These are phyloP conservation scores for Botrytis byssoidea DNA, from an alignment of 2,329 filamentous ascomycete species.

Conservation along the genomic window DNA sequence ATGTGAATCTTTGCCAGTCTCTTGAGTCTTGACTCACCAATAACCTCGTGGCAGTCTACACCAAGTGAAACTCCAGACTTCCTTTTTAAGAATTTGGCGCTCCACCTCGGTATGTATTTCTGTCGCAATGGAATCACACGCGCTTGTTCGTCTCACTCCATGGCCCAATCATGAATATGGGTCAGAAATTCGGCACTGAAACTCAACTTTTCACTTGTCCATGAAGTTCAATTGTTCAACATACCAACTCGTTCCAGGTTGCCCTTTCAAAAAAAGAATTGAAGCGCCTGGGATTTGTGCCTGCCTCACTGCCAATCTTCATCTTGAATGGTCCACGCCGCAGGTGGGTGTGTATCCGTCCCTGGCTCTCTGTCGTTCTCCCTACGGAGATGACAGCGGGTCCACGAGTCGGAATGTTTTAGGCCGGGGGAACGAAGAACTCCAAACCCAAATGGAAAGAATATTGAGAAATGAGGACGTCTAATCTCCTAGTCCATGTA, in stretches of 20 bases:
- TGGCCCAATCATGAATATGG: constrained; percentile 11
- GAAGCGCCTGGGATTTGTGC: neutral
- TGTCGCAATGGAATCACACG: constrained; percentile 11
- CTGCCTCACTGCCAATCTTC: constrained; percentile 7
- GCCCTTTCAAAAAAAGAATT: neutral
- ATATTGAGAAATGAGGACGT: neutral
- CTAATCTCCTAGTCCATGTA: neutral
- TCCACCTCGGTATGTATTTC: constrained; percentile 7
- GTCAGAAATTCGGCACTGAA: constrained; percentile 15
- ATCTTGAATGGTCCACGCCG: neutral
- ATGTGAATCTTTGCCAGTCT: constrained; percentile 6
- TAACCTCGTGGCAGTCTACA: constrained; percentile 23
- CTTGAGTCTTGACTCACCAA: constrained; percentile 17
- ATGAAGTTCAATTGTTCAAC: neutral
- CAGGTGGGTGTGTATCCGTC: neutral
- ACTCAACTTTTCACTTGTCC: neutral
- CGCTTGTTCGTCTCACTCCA: constrained; percentile 12
- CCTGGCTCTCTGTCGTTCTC: neutral
- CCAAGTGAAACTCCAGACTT: constrained; percentile 23
- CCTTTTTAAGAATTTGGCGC: constrained; percentile 2
- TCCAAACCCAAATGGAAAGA: neutral
- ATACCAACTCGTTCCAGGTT: neutral
- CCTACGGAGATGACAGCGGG: constrained; percentile 13
- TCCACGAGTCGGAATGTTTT: neutral
- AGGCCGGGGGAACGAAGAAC: neutral